A percentile compares a stretch with the other conserved stretches of the same genome.
These are phyloP conservation scores for Dovyalis caffra DNA, from an alignment of 345 rosid species.

Conservation along the genomic window DNA sequence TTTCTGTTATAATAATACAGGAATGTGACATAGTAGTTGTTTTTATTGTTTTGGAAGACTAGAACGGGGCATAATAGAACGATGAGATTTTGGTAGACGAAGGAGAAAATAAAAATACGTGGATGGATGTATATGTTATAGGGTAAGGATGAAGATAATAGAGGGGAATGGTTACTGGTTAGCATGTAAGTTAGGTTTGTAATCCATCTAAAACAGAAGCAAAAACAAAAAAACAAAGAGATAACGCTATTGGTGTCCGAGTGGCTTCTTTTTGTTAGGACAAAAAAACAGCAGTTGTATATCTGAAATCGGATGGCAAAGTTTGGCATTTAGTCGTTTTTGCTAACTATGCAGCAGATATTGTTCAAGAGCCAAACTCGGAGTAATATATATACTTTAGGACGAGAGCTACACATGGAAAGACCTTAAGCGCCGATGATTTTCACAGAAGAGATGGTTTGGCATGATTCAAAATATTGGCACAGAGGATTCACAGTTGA, in stretches of 20 bases:
- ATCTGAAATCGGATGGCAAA: background rate
- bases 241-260: background rate
- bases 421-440: background rate
- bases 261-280: background rate
- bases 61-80: background rate
- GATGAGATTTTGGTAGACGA: background rate
- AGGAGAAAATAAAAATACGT: background rate
- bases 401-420: background rate
- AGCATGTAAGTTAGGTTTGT: background rate
- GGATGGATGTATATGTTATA: background rate
- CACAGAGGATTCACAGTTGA: background rate
- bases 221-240: background rate
- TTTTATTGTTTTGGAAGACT: too few species aligned
- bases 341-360: background rate
- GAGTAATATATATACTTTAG: background rate
- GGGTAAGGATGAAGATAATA: too few species aligned
- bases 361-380: background rate
- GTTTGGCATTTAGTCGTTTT: constrained; percentile 3
- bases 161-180: background rate
- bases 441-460: background rate
- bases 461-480: background rate
- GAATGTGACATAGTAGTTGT: too few species aligned
- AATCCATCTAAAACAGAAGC: background rate
- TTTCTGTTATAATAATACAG: too few species aligned
- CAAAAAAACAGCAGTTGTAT: background rate